These are phyloP conservation scores for Chlorella sp. DNA, from an alignment of 139 green algal species.

Conservation along the genomic window DNA sequence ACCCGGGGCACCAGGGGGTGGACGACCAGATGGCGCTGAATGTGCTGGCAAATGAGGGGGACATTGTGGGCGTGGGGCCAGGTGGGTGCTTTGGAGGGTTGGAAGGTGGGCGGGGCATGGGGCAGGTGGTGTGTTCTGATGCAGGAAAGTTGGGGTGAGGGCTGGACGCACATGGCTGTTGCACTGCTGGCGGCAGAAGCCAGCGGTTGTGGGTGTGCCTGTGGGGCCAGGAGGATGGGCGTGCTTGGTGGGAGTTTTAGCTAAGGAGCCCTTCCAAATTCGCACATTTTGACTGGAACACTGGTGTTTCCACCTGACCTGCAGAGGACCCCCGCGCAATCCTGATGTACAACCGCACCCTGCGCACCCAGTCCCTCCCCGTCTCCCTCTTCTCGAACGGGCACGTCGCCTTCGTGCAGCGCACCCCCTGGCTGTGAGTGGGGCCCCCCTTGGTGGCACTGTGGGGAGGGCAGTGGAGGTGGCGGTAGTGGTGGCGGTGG, in stretches of 20 bases:
- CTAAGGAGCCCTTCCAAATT: too few relatives aligned
- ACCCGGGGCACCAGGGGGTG: not conserved
- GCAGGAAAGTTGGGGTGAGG: too few relatives aligned
- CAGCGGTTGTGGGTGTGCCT: too few relatives aligned
- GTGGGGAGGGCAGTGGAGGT: not conserved
- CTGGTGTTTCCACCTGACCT: not conserved
- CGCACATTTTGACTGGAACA: not conserved
- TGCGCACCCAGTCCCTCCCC: conserved; percentile 9
- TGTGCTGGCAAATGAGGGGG: not conserved
- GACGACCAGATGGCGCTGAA: conserved; percentile 27
- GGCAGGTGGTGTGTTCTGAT: not conserved
- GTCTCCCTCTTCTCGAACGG: conserved; percentile 12
- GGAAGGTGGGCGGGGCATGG: not conserved
- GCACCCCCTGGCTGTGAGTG: conserved; percentile 12
- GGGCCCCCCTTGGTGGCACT: not conserved
- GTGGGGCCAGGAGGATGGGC: too few relatives aligned
- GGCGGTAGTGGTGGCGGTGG: not conserved
- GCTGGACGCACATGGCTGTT: too few relatives aligned
- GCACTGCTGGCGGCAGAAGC: too few relatives aligned
- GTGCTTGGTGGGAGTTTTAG: not conserved
- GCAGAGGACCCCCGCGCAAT: conserved; percentile 19
- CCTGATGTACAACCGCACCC: not conserved
- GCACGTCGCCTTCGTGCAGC: conserved; percentile 17
- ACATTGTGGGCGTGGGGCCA: not conserved
- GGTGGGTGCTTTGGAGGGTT: not conserved